phyloP scores from a whole-genome alignment of 306 rosid genomes.

The Castanospermum australe region DNA sequence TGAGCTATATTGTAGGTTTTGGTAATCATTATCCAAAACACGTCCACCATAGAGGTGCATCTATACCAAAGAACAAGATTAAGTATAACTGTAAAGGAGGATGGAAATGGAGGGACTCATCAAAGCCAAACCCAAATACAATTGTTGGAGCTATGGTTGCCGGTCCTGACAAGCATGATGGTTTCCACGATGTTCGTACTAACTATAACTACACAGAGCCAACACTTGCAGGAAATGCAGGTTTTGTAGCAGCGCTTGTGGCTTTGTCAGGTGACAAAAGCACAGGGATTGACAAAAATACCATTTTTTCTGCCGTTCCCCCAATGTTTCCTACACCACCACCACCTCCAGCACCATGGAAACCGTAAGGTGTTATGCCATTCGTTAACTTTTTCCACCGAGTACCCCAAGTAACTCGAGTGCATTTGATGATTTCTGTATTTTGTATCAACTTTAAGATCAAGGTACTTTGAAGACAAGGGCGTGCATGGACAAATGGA shows the following conservation, averaged over 20 bases:
- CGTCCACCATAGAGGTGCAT: constrained; percentile 81
- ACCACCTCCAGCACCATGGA: constrained; percentile 94
- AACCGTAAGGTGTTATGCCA: constrained; percentile 45
- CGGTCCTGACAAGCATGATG: constrained; percentile 77
- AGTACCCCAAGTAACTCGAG: constrained; percentile 36
- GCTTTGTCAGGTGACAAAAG: constrained; percentile 70
- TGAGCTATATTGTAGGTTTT: constrained; percentile 77
- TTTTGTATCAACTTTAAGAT: constrained; percentile 21
- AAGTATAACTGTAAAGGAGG: constrained; percentile 84
- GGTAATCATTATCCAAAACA: constrained; percentile 76
- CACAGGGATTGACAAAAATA: constrained; percentile 67
- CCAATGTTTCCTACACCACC: constrained; percentile 92
- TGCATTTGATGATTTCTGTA: constrained; percentile 31
- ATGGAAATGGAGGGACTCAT: constrained; percentile 79
- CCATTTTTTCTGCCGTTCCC: constrained; percentile 76
- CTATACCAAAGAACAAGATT: constrained; percentile 73
- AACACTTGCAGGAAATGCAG: constrained; percentile 85
- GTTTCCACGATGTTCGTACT: constrained; percentile 71
- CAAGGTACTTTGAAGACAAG: constrained; percentile 22
- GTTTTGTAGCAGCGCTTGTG: constrained; percentile 73
- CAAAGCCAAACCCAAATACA: constrained; percentile 63
- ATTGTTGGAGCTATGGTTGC: constrained; percentile 85
- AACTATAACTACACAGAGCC: constrained; percentile 91
- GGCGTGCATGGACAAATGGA: not conserved
- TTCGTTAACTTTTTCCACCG: not conserved